Evolutionary conservation across 2,329 filamentous ascomycete genomes (phyloP).

Genomic region (Kalaharituber pfeilii): DNA sequence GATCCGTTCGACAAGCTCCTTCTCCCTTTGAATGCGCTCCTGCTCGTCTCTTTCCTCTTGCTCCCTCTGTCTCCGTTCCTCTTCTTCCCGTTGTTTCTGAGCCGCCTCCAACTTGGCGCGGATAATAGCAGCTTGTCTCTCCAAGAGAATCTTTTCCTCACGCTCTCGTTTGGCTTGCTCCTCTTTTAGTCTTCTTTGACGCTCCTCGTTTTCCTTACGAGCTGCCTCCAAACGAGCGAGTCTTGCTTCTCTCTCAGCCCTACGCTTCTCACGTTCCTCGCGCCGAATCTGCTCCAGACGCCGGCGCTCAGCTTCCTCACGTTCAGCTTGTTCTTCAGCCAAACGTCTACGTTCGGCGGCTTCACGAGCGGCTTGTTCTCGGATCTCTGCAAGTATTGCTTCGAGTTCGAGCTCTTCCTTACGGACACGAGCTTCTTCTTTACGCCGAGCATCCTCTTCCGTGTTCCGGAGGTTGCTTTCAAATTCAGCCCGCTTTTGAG

Average conservation of each 20-base stretch:
- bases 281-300: conserved; percentile 63
- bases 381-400: not conserved
- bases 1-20: conserved; percentile 48
- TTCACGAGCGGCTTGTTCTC: not conserved
- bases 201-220: conserved; percentile 37
- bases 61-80: conserved; percentile 38
- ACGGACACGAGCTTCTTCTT: not conserved
- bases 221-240: conserved; percentile 41
- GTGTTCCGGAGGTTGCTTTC: not conserved
- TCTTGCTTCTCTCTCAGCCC: not conserved
- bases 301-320: conserved; percentile 1
- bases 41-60: conserved; percentile 6
- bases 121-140: conserved; percentile 34
- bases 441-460: not conserved
- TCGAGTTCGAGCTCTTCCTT: conserved; percentile 1
- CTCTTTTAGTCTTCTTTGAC: conserved; percentile 33
- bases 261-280: conserved; percentile 53
- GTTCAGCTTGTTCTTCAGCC: conserved; percentile 1
- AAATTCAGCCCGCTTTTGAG: not conserved
- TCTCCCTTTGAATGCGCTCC: not conserved
- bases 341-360: conserved; percentile 2
- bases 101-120: not conserved
- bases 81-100: conserved; percentile 50
- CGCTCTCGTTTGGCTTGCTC: conserved; percentile 61
- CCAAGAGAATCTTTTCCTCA: conserved; percentile 60